Evolutionary conservation across 202 grass and related monocot species (phyloP).

Genomic region (Panicum virgatum): DNA sequence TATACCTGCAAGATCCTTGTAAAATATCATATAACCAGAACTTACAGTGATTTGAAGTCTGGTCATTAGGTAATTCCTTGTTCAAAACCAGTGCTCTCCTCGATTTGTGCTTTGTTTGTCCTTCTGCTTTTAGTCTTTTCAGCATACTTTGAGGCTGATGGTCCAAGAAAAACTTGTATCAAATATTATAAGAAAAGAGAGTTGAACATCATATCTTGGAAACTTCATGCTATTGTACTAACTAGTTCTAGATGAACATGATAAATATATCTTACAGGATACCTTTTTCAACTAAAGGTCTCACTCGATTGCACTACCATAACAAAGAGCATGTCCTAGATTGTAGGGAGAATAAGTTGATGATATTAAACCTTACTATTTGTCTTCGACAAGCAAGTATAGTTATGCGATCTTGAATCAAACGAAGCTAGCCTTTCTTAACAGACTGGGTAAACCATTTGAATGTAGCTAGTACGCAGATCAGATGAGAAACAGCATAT

Average conservation of each 20-base stretch:
- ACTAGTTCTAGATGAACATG: neutral
- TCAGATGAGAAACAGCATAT: neutral
- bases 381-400: neutral
- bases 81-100: slow-evolving; percentile 1
- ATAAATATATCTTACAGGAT: neutral
- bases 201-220: slow-evolving; percentile 7
- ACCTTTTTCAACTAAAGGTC: neutral
- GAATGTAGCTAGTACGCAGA: neutral
- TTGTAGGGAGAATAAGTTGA: neutral
- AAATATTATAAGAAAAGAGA: slow-evolving; percentile 36
- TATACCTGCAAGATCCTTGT: neutral
- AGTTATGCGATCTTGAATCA: neutral
- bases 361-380: neutral
- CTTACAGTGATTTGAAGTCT: slow-evolving; percentile 39
- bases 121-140: slow-evolving; percentile 42
- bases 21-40: slow-evolving; percentile 22
- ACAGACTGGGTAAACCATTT: neutral
- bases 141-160: slow-evolving; percentile 37
- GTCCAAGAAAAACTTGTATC: slow-evolving; percentile 31
- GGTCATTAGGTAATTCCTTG: slow-evolving; percentile 37
- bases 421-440: neutral
- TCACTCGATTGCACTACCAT: neutral
- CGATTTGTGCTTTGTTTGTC: slow-evolving; percentile 18
- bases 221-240: neutral
- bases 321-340: neutral